Conservation (phyloP, 2,329 filamentous ascomycete species). For the Penicillium oxalicum region DNA sequence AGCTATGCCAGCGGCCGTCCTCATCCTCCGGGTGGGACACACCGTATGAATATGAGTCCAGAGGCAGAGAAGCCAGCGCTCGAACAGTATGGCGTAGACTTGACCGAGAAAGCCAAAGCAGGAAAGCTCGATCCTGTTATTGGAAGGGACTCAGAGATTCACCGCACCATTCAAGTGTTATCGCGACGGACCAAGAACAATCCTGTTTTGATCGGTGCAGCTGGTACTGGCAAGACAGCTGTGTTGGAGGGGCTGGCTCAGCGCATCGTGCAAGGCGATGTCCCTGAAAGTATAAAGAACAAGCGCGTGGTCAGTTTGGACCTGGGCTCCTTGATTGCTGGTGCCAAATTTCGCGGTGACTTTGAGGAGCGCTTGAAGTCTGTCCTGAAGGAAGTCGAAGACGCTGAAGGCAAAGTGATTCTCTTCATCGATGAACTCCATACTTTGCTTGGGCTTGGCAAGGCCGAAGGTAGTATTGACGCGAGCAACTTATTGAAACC, state of each 20-base stretch:
- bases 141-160: slow-evolving; percentile 83
- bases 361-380: slow-evolving; percentile 92
- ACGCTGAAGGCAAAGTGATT: slow-evolving; percentile 83
- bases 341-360: slow-evolving; percentile 90
- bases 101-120: slow-evolving; percentile 75
- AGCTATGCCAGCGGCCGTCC: slow-evolving; percentile 59
- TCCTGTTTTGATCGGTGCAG: slow-evolving; percentile 84
- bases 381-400: slow-evolving; percentile 83
- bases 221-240: slow-evolving; percentile 90
- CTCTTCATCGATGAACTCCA: slow-evolving; percentile 95
- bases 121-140: slow-evolving; percentile 96
- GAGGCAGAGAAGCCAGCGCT: slow-evolving; percentile 76
- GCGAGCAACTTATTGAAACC: slow-evolving; percentile 93
- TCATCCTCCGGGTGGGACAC: slow-evolving; percentile 84
- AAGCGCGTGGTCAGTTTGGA: slow-evolving; percentile 85
- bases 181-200: slow-evolving; percentile 94
- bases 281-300: slow-evolving; percentile 92
- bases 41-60: slow-evolving; percentile 82
- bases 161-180: slow-evolving; percentile 88
- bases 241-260: slow-evolving; percentile 85
- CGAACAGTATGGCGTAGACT: slow-evolving; percentile 84
- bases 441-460: slow-evolving; percentile 82
- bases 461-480: slow-evolving; percentile 93
- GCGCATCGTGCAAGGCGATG: slow-evolving; percentile 84
- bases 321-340: slow-evolving; percentile 86